Conservation (phyloP, 345 rosid species). For the Eucalyptus marginata region DNA sequence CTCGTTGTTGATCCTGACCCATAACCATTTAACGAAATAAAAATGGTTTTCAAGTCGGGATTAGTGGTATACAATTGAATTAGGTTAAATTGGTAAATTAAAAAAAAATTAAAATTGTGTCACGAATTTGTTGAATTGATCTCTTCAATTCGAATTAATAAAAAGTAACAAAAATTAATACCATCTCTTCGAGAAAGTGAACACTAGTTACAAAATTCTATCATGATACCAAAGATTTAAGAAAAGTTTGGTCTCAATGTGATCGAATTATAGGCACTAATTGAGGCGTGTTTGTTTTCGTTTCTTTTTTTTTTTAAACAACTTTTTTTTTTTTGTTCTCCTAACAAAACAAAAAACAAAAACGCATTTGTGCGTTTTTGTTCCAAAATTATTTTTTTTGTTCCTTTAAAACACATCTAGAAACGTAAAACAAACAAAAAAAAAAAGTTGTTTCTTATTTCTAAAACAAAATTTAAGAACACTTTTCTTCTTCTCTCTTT, state of each 20-base stretch:
- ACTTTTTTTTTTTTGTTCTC: too few species aligned
- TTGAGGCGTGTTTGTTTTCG: too few species aligned
- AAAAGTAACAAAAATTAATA: rapidly evolving
- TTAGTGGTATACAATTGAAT: neutral
- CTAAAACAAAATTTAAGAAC: too few species aligned
- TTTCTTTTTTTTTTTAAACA: too few species aligned
- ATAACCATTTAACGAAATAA: neutral
- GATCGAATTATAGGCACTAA: rapidly evolving
- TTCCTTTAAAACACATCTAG: too few species aligned
- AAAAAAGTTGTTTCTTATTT: too few species aligned
- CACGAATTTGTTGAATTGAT: neutral
- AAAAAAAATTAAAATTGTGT: neutral
- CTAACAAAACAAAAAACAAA: too few species aligned
- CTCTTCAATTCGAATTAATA: rapidly evolving
- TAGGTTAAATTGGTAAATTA: neutral
- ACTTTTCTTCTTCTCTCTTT: too few species aligned
- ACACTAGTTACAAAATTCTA: rapidly evolving
- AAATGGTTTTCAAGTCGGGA: neutral
- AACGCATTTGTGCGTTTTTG: too few species aligned
- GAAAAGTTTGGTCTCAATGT: neutral
- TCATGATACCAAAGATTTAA: rapidly evolving
- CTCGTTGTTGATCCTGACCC: neutral
- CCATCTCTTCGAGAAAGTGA: neutral
- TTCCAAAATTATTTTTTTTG: too few species aligned
- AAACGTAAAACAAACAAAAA: too few species aligned